Evolutionary conservation across 1,139 yeast genomes (phyloP).

Genomic region (Debaryomycetaceae sp.): DNA sequence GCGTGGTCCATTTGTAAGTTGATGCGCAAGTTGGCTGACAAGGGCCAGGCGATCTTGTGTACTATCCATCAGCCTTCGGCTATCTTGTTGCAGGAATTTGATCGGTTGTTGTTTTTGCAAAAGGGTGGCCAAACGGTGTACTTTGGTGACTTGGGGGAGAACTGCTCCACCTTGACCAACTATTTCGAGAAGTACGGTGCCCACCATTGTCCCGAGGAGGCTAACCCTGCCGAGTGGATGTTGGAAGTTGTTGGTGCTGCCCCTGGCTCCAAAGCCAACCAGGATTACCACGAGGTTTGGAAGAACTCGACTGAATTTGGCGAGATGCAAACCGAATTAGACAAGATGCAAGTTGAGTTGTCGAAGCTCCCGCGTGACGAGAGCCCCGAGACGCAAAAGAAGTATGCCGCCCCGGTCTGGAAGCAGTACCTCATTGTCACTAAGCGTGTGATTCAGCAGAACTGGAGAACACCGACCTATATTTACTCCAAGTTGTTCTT

Average conservation of each 20-base stretch:
- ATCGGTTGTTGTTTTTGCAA: slow-evolving; percentile 65
- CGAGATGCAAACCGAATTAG: slow-evolving; percentile 38
- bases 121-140: slow-evolving; percentile 77
- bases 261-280: slow-evolving; percentile 64
- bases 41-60: slow-evolving; percentile 80
- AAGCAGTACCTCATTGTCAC: slow-evolving; percentile 52
- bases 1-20: slow-evolving; percentile 81
- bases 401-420: slow-evolving; percentile 43
- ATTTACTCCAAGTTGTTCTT: slow-evolving; percentile 63
- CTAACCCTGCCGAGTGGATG: slow-evolving; percentile 67
- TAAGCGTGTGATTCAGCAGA: slow-evolving; percentile 54
- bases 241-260: slow-evolving; percentile 65
- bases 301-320: slow-evolving; percentile 50
- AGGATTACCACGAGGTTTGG: slow-evolving; percentile 69
- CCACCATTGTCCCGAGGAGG: slow-evolving; percentile 46
- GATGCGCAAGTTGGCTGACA: slow-evolving; percentile 68
- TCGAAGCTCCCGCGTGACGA: slow-evolving; percentile 31
- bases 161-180: slow-evolving; percentile 54
- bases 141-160: slow-evolving; percentile 73
- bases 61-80: slow-evolving; percentile 86
- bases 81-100: slow-evolving; percentile 69
- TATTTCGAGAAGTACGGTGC: slow-evolving; percentile 74
- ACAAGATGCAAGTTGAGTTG: slow-evolving; percentile 41
- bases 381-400: slow-evolving; percentile 27
- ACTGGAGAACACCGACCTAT: slow-evolving; percentile 74